Base-by-base conservation (phyloP, 352 stramenopile genomes). In the Phytopythium aichiense region DNA sequence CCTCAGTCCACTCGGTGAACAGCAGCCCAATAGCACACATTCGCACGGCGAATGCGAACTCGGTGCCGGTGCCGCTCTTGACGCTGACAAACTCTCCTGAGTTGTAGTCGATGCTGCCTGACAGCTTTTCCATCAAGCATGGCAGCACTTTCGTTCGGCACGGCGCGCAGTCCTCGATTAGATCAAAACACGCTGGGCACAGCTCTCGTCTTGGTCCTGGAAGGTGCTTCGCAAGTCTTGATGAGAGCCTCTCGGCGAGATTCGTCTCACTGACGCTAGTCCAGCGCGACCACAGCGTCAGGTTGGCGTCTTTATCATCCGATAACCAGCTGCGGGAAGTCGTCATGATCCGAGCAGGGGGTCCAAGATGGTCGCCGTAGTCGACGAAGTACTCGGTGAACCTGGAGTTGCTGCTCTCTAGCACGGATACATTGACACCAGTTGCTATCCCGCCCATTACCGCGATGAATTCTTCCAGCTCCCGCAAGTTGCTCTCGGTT, bases 61-160 rank as follows among this genome's bases (percentile, higher is more conserved):
- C 50, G 5, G 33, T 23, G n/a, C 50, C 50, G 1, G 30, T 42
- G 1, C 16, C 50, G n/a, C 23, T 11, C 15, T 56, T 22, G 30
- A 56, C 50, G 50, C 15, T 33, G 6, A 56, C 35, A 15, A 56
- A 56, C 23, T 42, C 30, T 2, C 50, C 40, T 7, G 16, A 7
- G 22, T 12, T 42, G 50, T 56, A 56, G 16, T 52, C 40, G 25
- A 60, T 43, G 7, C 22, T 43, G 5, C n/a, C 40, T 9, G 7
- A 42, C n/a, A 70, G 48, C 4, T 54, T 25, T 2, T 56, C 25
- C 13, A 55, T 33, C 18, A 70, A 16, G 22, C 64, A 70, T 4
- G 61, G 55, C 18, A 67, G 12, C n/a, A 60, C 20, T 7, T 33
- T 42, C 53, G 63, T 42, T 35, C 64, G 64, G 9, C 64, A 70